Base-by-base conservation (phyloP, 176 grass and related monocot genomes). In the Otatea glauca region DNA sequence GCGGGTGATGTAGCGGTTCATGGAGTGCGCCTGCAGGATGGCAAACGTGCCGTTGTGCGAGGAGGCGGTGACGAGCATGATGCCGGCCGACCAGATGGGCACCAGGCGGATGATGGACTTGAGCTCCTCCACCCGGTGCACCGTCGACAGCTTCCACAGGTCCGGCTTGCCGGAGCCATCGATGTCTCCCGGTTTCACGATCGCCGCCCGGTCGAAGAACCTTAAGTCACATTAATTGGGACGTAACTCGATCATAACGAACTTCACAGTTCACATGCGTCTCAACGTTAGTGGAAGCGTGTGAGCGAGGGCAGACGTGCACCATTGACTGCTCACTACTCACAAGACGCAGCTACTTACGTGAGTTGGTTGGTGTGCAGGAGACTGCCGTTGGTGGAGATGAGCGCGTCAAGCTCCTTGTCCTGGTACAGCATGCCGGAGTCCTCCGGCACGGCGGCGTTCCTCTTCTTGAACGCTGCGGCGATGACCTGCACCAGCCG, bases 91-190 rank as follows among this genome's bases (percentile, higher is more conserved):
- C 94, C 94, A 97, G 74, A 97, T 92, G 37, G 94, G 94, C 38
- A 97, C 82, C 82, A 94, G 14, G 4, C 94, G 84, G 23, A 97
- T 18, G 71, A 97, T 51, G 23, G 91, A 93, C 72, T 97, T 97
- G 69, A 97, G 79, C 87, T 97, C 94, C 83, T 97, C 94, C 16
- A 94, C 84, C 18, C 94, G 91, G 87, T 93, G 94, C 37, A 92
- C 91, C 13, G 91, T 93, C 37, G 94, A 86, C 16, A 97, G 61
- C 0, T 85, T 72, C 91, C 91, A 97, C n/a, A 69, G 85, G 72
- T 89, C 29, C 18, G 80, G 87, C 47, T 53, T 0, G 24, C 89
- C 87, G 27, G 88, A 68, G 32, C 24, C 4, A 0, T 73, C 2
- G 7, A 84, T 71, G 82, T 97, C 94, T 5, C 79, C 89, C 16